phyloP scores from a whole-genome alignment of 768 basidiomycete species.

The Termitomyces sp. region DNA sequence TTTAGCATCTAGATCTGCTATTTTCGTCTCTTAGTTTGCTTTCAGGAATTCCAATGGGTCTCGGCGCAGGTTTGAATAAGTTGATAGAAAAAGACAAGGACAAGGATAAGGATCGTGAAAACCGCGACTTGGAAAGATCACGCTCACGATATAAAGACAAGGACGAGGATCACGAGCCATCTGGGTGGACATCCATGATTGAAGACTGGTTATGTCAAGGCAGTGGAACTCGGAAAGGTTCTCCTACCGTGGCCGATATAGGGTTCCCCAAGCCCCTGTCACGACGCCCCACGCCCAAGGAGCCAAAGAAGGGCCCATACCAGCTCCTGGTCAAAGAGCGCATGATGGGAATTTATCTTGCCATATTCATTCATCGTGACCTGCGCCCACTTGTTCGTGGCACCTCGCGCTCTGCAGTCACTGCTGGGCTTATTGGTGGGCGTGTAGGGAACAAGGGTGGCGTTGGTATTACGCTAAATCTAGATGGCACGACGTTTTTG shows the following conservation, averaged over 20 bases:
- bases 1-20: background rate
- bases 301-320: constrained; percentile 68
- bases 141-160: constrained; percentile 34
- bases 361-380: constrained; percentile 73
- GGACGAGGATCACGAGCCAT: constrained; percentile 35
- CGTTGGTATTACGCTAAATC: constrained; percentile 84
- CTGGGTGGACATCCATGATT: constrained; percentile 73
- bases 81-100: constrained; percentile 25
- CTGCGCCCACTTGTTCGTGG: constrained; percentile 63
- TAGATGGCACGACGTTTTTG: constrained; percentile 78
- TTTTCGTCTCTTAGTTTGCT: background rate
- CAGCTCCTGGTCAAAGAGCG: constrained; percentile 84
- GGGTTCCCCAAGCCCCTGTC: constrained; percentile 39
- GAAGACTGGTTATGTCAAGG: constrained; percentile 69
- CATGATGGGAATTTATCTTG: constrained; percentile 85
- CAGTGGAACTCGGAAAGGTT: constrained; percentile 24
- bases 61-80: constrained; percentile 68
- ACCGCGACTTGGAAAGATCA: constrained; percentile 31
- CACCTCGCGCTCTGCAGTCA: constrained; percentile 79
- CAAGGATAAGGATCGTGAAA: constrained; percentile 35
- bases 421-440: constrained; percentile 87
- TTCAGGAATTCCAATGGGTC: constrained; percentile 67
- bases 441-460: constrained; percentile 92
- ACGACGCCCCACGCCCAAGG: constrained; percentile 36
- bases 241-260: constrained; percentile 40